phyloP scores from a whole-genome alignment of 129 eudicot species.

The Pittosporum tobira region DNA sequence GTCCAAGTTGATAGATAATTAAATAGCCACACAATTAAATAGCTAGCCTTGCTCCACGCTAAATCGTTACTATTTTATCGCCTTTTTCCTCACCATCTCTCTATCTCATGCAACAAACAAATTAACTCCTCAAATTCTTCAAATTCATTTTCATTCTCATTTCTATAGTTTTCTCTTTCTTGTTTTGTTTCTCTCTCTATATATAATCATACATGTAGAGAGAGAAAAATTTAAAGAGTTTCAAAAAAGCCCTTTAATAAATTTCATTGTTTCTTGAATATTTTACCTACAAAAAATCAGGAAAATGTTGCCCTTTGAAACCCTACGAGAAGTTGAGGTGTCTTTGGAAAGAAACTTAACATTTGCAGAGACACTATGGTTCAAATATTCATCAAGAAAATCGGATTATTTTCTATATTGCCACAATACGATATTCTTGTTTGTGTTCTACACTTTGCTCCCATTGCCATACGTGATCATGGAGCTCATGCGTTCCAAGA shows the following conservation, averaged over 20 bases:
- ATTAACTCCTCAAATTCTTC: no score
- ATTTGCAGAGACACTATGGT: constrained; percentile 29
- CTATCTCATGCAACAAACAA: no score
- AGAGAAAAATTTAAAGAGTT: neutral
- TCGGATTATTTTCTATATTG: constrained; percentile 34
- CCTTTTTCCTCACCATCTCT: no score
- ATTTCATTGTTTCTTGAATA: no score
- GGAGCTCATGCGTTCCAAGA: constrained; percentile 22
- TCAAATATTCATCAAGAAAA: constrained; percentile 26
- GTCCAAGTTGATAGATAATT: no score
- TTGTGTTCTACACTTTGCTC: constrained; percentile 26
- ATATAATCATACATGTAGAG: constrained; percentile 1
- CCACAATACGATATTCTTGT: constrained; percentile 33
- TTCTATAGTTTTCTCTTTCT: neutral
- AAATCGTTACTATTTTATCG: no score
- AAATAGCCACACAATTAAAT: no score
- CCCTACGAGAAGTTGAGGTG: constrained; percentile 17
- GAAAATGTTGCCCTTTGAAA: constrained; percentile 28
- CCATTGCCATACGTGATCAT: constrained; percentile 29
- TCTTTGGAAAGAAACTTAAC: constrained; percentile 31
- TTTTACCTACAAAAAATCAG: neutral
- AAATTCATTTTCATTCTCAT: neutral
- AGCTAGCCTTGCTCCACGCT: no score
- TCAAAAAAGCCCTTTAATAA: neutral
- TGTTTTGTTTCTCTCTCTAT: neutral